These are phyloP conservation scores for Ganoderma multipileum DNA, from an alignment of 1,284 basidiomycete species.

Conservation along the genomic window DNA sequence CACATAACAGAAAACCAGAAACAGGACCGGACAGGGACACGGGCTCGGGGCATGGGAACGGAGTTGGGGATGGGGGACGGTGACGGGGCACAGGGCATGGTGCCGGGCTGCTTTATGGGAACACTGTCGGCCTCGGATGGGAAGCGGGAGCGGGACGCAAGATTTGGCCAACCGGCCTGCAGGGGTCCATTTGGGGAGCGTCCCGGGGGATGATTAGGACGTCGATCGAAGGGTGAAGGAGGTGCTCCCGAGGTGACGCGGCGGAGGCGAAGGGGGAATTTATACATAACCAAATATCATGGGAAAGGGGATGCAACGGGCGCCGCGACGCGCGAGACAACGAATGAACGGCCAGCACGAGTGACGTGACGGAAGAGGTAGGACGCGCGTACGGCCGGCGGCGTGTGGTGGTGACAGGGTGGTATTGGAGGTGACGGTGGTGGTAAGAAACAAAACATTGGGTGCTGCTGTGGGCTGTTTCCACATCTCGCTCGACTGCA, in stretches of 20 bases:
- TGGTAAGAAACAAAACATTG: neutral
- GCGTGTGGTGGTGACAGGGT: neutral
- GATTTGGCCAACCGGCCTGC: neutral
- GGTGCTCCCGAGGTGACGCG: constrained; percentile 16
- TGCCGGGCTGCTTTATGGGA: constrained; percentile 8
- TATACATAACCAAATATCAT: constrained; percentile 26
- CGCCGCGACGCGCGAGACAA: constrained; percentile 5
- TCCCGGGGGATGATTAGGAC: neutral
- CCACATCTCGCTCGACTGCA: constrained; percentile 17
- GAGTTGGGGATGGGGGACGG: constrained; percentile 7
- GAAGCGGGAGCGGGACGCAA: neutral
- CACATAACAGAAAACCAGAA: neutral
- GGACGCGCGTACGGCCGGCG: neutral
- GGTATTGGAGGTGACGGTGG: neutral
- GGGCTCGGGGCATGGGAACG: constrained; percentile 7
- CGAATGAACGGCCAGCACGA: constrained; percentile 8
- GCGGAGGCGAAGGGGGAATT: constrained; percentile 17
- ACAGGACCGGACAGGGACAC: constrained; percentile 11
- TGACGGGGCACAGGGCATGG: constrained; percentile 7
- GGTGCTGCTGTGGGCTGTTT: constrained; percentile 11
- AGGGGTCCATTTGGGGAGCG: neutral
- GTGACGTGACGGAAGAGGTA: neutral
- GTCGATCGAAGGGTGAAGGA: too few species aligned
- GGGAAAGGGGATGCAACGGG: constrained; percentile 19
- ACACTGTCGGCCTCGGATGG: neutral